Evolutionary conservation across 139 green algal genomes (phyloP), one percentile per base, ranked within the genome.

Genomic region (Desmodesmus armatus): DNA sequence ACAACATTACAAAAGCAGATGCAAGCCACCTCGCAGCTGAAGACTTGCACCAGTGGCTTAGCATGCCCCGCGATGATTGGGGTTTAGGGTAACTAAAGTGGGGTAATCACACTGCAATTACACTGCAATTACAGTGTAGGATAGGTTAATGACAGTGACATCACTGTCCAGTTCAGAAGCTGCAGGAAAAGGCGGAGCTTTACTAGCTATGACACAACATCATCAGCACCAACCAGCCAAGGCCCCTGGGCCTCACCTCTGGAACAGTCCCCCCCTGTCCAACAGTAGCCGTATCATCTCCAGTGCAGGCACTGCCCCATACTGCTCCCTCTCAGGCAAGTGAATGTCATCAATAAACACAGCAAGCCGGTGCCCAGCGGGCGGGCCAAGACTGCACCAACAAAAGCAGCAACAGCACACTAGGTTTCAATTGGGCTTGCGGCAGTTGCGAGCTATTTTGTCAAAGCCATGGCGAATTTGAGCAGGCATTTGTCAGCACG

Each of bases 271-370:
- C 13, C 25, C 29, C 19, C 66, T 90, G 85, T 95, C 90, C 63
- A 92, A 84, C 63, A 94, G 88, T 82, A 93, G 88, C 9, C 92
- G 80, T 76, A 96, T 88, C 80, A 94, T 92, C 89, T 96, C 91
- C 6, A 94, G 39, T 0, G 92, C 86, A 15, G 92, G 92, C 88
- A 94, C 89, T 58, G 95, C 91, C 19, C 95, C 95, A 73, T 93
- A 95, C 71, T 83, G 89, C 78, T 98, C 93, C 33, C 89, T 71
- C 31, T 90, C 89, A 0, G 94, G 94, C 91, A 98, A 95, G 90
- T 97, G 97, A 5, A 98, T 90, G 86, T 98, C 95, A 84, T 98
- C 95, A 39, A 98, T 91, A 87, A 97, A 97, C 76, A 98, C 80
- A 44, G 96, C 90, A 25, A 97, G 87, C 55, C 91, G 92, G 43